Evolutionary conservation across 345 rosid genomes (phyloP), one percentile per base, ranked within the genome.

Genomic region (Raphanus sativus): DNA sequence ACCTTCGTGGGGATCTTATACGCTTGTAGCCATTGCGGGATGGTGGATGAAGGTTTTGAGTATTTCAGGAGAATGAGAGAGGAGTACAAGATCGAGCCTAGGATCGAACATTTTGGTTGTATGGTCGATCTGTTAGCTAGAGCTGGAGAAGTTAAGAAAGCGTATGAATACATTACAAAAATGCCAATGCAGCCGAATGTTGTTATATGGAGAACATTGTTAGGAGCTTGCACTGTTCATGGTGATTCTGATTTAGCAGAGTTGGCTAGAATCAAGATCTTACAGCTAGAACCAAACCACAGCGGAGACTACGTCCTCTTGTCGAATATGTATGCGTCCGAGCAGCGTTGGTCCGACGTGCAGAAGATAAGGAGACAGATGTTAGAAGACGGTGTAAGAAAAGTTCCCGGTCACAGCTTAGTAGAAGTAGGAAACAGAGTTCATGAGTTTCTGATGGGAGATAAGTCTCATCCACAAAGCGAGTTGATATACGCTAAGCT

Each of bases 11-110:
- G 94, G 10, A 87, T 91, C 29, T 83, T 94, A 65, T 90, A 88
- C 73, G 96, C 96, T 42, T 94, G 97, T 81, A 94, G 96, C 75
- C 98, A 94, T 71, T 89, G 96, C 10, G 97, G 96, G 56, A 84
- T 91, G 92, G 90, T 91, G 15, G 83, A 86, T 34, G 87, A 89
- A 71, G 98, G 96, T 40, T 91, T 90, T 73, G 50, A 59, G 63
- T 89, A 88, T 82, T 89, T 94, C 60, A 66, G 5, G 26, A 87
- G 81, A 73, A 94, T 91, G 96, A 79, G 61, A 77, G 90, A 89
- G 7, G 84, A 88, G 71, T 86, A 82, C 75, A 83, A 86, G 38
- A 86, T 94, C 55, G 72, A 76, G 72, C 91, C 98, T n/a, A 83
- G 80, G 79, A 88, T 91, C 4, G 97, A 94, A 73, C 98, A 94